Evolutionary conservation across 306 rosid species (phyloP), one percentile per base, ranked within the genome.

Genomic region (Vigna unguiculata): DNA sequence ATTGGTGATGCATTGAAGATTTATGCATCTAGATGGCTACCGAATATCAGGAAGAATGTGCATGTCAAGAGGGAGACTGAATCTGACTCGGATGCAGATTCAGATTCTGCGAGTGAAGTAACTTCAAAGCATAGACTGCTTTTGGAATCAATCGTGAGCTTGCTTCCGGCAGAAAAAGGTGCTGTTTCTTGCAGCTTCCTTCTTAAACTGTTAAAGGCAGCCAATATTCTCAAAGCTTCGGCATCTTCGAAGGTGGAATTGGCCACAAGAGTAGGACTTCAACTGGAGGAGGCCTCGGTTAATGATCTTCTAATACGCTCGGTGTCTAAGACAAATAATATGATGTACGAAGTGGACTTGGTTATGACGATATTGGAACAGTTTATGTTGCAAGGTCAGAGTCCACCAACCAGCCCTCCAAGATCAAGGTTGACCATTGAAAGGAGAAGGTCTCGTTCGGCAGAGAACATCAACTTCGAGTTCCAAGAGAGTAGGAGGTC

Each of bases 321-420:
- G 9, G 54, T 64, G 14, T 76, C 72, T 51, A 5, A 16, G 5
- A 63, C n/a, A 9, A 64, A 51, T 63, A 63, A 24, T 51, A 32
- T 52, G 71, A 0, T 64, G 6, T 63, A 63, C 52, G 80, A 76
- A 8, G 80, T 76, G 62, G 80, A 64, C 9, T 21, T 76, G 80
- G 72, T 76, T 53, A 64, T 49, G 80, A 36, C 12, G 21, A 76
- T 76, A 76, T 51, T 76, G 80, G 72, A 76, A 5, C 80, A 63
- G 0, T 76, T 76, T 63, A 34, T 64, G 80, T 21, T 55, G 59
- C 80, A 76, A 63, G 72, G 80, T 30, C 80, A 76, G 80, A 76
- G 79, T 75, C 79, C 79, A 7, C 52, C 79, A 62, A 75, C 79
- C 0, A 62, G 80, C 53, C 80, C 80, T 76, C 80, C 80, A 51